These are phyloP conservation scores for Purshia tridentata DNA, from an alignment of 306 rosid species.

Conservation along the genomic window DNA sequence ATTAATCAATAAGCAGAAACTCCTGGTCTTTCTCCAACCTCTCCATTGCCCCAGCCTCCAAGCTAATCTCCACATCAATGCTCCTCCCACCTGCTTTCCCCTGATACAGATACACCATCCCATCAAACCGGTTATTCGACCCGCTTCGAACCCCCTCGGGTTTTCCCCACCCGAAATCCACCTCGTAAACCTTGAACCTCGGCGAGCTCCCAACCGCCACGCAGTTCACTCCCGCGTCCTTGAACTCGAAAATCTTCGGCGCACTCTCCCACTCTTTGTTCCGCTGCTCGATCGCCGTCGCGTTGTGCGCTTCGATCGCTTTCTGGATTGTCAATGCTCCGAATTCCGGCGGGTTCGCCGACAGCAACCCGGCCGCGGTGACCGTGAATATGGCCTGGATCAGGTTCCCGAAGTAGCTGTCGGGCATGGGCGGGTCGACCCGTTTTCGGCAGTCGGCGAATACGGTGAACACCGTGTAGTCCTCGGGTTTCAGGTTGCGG, in stretches of 20 bases:
- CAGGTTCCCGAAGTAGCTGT: slow-evolving; percentile 79
- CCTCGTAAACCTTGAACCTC: slow-evolving; percentile 85
- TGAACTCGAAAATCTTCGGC: slow-evolving; percentile 80
- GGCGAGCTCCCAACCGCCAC: slow-evolving; percentile 98
- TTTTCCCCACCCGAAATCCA: slow-evolving; percentile 87
- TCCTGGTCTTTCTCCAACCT: slow-evolving; percentile 70
- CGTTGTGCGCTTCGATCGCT: slow-evolving; percentile 60
- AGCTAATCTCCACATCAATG: slow-evolving; percentile 85
- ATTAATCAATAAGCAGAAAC: slow-evolving; percentile 37
- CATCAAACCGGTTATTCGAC: slow-evolving; percentile 79
- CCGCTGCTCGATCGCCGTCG: slow-evolving; percentile 53
- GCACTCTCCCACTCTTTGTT: slow-evolving; percentile 88
- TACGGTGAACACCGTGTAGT: slow-evolving; percentile 86
- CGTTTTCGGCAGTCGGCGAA: slow-evolving; percentile 89
- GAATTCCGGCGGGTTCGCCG: slow-evolving; percentile 53
- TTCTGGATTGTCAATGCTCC: slow-evolving; percentile 67
- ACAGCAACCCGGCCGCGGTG: slow-evolving; percentile 57
- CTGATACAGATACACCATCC: slow-evolving; percentile 82
- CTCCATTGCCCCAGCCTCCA: slow-evolving; percentile 67
- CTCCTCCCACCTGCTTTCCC: slow-evolving; percentile 91
- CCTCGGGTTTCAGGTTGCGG: slow-evolving; percentile 78
- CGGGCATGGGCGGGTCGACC: slow-evolving; percentile 87
- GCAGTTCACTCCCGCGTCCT: slow-evolving; percentile 93
- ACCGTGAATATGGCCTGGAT: slow-evolving; percentile 85
- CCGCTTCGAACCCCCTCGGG: slow-evolving; percentile 93